These are phyloP conservation scores for Fusarium sp. DNA, from an alignment of 2,329 filamentous ascomycete genomes.

Conservation along the genomic window DNA sequence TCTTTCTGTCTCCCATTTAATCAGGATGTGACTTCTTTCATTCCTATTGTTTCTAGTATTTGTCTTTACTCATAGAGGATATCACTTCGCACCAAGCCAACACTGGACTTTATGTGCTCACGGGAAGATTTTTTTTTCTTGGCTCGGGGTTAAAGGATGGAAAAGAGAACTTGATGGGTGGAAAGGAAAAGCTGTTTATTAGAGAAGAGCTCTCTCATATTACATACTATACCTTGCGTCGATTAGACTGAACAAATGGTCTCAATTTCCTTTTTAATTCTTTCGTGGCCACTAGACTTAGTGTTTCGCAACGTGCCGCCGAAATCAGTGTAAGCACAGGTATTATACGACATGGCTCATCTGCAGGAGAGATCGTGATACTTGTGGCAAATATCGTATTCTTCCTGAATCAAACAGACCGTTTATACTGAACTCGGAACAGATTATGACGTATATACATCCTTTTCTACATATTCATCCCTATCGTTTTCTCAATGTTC, in stretches of 20 bases:
- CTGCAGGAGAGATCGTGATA: not conserved
- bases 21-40: not conserved
- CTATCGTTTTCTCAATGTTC: conserved; percentile 38
- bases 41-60: not conserved
- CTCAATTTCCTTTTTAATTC: not conserved
- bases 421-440: not conserved
- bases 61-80: conserved; percentile 28
- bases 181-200: not conserved
- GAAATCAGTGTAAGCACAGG: no score
- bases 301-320: not conserved
- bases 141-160: conserved; percentile 8
- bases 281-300: not conserved
- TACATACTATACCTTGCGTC: not conserved
- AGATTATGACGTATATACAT: conserved; percentile 1
- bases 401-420: not conserved
- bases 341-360: not conserved
- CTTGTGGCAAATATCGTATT: not conserved
- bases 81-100: conserved; percentile 32
- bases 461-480: not conserved
- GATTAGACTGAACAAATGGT: not conserved
- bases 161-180: conserved; percentile 13
- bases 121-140: conserved; percentile 16
- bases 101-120: conserved; percentile 33
- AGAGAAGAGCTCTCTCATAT: conserved; percentile 14
- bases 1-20: not conserved